A percentile compares a stretch with the other conserved stretches of the same genome.
These are phyloP conservation scores for Rachicladosporium sp. DNA, from an alignment of 2,329 filamentous ascomycete genomes.

Conservation along the genomic window DNA sequence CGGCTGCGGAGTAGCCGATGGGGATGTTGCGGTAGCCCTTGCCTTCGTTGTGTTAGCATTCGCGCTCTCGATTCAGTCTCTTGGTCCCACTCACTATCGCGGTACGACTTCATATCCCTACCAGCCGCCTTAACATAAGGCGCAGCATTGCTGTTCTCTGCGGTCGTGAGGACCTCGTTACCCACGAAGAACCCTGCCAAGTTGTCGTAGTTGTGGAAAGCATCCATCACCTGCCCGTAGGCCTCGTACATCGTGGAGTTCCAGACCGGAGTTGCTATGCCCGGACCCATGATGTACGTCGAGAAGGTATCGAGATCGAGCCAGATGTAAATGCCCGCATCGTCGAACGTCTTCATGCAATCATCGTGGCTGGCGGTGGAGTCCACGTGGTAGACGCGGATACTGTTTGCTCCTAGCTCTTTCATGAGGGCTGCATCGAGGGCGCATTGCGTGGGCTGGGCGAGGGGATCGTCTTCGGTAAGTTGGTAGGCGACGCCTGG, in stretches of 20 bases:
- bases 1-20: conserved; percentile 76
- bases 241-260: conserved; percentile 56
- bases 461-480: conserved; percentile 59
- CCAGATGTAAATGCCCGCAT: conserved; percentile 72
- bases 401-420: conserved; percentile 66
- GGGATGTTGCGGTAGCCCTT: conserved; percentile 73
- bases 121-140: conserved; percentile 75
- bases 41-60: neutral
- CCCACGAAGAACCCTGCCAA: conserved; percentile 75
- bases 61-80: neutral
- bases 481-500: conserved; percentile 33
- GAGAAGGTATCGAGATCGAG: conserved; percentile 69
- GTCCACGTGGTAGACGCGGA: conserved; percentile 79
- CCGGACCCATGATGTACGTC: conserved; percentile 44
- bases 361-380: conserved; percentile 55
- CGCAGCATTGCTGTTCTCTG: conserved; percentile 48
- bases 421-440: conserved; percentile 68
- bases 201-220: conserved; percentile 67
- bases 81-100: conserved; percentile 47
- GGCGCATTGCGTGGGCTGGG: conserved; percentile 62
- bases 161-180: conserved; percentile 65
- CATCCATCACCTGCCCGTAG: conserved; percentile 62
- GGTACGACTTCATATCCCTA: conserved; percentile 72
- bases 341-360: conserved; percentile 70
- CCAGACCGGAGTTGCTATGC: conserved; percentile 48